Evolutionary conservation across 2,329 filamentous ascomycete species (phyloP), one percentile per base, ranked within the genome.

Genomic region (Fusarium ambrosium): DNA sequence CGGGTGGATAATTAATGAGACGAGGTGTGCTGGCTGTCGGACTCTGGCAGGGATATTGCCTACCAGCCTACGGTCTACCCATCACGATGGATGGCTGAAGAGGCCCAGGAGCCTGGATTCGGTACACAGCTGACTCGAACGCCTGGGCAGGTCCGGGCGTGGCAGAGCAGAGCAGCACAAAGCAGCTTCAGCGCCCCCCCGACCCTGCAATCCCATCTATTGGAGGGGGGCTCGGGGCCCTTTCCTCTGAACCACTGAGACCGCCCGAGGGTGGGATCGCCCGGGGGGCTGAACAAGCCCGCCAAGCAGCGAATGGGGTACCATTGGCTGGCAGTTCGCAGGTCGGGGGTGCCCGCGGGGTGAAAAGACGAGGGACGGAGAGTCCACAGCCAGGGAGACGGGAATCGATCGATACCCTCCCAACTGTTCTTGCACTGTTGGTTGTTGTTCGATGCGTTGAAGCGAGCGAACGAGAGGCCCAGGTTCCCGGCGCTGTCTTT

Each of bases 41-140:
- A 24, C 45, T 51, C 45, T n/a, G 45, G 24, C 45, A 51, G 45
- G 45, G 45, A 51, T 51, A 11, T 27, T 18, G 45, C 45, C 45
- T 13, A 18, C 45, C 24, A 29, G 24, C 22, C 45, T 18, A 51
- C 45, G 18, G 37, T n/a, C 18, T n/a, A 22, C 41, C 45, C 45
- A 29, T 29, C 45, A 16, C 45, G 24, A 24, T 68, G 61, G 67
- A 65, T 76, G 73, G 68, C 72, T 69, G 68, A 63, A 62, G 66
- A 68, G 77, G 73, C 70, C 77, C 77, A 78, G 77, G 75, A 79
- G 77, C 77, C 76, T 79, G 77, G 77, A 72, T 73, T 75, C 69
- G 74, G 74, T 76, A 77, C 70, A 72, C 45, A 51, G 73, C 69
- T 79, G 77, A 79, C 75, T 79, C 74, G 68, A 78, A 79, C 75